Percentiles rank a stretch among this genome's conserved stretches.
phyloP scores from a whole-genome alignment of 2,329 filamentous ascomycete species.

The Diaporthe longicolla region DNA sequence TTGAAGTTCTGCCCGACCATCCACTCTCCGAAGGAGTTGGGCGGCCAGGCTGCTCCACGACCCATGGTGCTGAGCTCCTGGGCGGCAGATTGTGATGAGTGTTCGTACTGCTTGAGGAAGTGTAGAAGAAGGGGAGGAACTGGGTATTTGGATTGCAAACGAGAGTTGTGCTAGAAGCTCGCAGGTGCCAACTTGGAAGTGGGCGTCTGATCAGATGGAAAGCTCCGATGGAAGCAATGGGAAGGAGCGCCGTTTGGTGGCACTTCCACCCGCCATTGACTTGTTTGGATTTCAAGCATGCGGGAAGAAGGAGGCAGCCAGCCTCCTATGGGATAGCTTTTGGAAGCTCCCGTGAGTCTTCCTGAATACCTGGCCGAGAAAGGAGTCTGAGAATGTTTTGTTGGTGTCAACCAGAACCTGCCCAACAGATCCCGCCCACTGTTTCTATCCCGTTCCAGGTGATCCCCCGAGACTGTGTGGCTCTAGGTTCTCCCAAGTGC shows the following conservation, averaged over 20 bases:
- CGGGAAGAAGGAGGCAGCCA: not conserved
- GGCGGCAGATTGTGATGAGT: not conserved
- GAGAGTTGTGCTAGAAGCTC: not conserved
- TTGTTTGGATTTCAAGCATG: not conserved
- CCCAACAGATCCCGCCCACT: too few relatives aligned
- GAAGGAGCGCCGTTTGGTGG: slow-evolving; percentile 6
- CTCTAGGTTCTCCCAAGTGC: not conserved
- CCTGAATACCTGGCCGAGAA: not conserved
- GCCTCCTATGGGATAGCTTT: not conserved
- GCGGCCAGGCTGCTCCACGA: slow-evolving; percentile 48
- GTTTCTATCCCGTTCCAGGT: not conserved
- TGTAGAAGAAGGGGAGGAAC: not conserved
- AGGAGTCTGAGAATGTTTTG: not conserved
- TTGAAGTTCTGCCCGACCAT: slow-evolving; percentile 55
- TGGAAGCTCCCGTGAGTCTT: not conserved
- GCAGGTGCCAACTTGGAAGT: not conserved
- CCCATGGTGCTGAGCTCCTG: slow-evolving; percentile 24
- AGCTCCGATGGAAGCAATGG: not conserved
- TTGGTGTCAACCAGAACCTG: not conserved
- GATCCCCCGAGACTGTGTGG: not conserved
- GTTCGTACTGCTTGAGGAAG: not conserved
- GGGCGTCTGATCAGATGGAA: not conserved
- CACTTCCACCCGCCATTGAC: not conserved
- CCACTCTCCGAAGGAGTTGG: slow-evolving; percentile 58
- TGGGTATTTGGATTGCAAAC: not conserved